Percentiles rank a stretch among this genome's conserved stretches.
Conservation (phyloP, 257 asterid genomes). For the Solanum commersonii region DNA sequence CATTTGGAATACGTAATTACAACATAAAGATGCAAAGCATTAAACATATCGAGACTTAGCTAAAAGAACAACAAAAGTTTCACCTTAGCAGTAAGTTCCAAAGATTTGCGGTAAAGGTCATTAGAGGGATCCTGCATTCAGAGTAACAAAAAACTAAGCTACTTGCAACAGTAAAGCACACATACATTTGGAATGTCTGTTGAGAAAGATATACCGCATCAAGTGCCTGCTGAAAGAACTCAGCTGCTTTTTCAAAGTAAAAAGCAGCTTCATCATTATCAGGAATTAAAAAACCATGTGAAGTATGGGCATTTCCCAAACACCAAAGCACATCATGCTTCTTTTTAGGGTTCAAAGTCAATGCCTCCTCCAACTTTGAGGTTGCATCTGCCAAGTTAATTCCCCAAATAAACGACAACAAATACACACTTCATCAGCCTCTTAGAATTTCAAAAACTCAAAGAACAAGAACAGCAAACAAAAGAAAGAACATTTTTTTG, state of each 20-base stretch:
- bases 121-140: conserved; percentile 72
- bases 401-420: neutral
- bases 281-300: conserved; percentile 64
- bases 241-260: conserved; percentile 15
- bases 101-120: conserved; percentile 67
- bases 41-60: neutral
- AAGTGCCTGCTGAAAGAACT: conserved; percentile 56
- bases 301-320: conserved; percentile 79
- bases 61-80: neutral
- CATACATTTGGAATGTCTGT: neutral
- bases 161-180: neutral
- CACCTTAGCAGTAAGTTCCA: conserved; percentile 78
- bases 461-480: too few species aligned
- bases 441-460: too few species aligned
- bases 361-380: conserved; percentile 77
- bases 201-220: conserved; percentile 35
- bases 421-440: too few species aligned
- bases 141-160: neutral
- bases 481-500: neutral
- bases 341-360: conserved; percentile 48
- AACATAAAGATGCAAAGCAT: neutral
- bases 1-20: neutral
- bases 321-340: conserved; percentile 70
- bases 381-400: conserved; percentile 47
- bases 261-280: conserved; percentile 44